Evolutionary conservation across 495 filamentous ascomycete species (phyloP), one percentile per base, ranked within the genome.

Genomic region (Daldinia grandis): DNA sequence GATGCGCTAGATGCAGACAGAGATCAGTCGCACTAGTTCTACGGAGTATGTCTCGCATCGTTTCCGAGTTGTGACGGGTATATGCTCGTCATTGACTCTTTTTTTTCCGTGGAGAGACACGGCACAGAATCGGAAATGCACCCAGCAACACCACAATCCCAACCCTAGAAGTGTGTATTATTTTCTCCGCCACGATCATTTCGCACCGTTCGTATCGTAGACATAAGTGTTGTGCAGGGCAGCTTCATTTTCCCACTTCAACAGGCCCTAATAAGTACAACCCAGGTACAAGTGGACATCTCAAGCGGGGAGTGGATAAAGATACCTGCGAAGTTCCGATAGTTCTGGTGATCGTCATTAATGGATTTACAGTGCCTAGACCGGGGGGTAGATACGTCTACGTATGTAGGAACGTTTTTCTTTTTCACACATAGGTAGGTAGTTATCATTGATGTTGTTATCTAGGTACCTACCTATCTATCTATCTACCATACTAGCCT

Each of bases 331-430:
- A 68, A 68, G 66, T 71, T 65, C 73, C 75, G 75, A 75, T 75
- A 77, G 75, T 75, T 58, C 64, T 68, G 68, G 73, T 75, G 75
- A 77, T 77, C 75, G 53, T 75, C 75, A 77, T 77, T 75, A 68
- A 68, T 49, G 53, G 51, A 62, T 66, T 62, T 50, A 69, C 65
- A 50, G 65, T 62, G 70, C 70, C 65, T 66, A 73, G 70, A 58
- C 65, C 37, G 59, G 64, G 66, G 49, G 49, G 62, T 19, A 51
- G 30, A 30, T 35, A 31, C 44, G 51, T 62, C 50, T 58, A 35
- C 14, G 10, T 42, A 35, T 35, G 10, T 42, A 31, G 57, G 61
- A 31, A 33, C 56, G 0, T 49, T 60, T 44, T 30, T 25, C 58
- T 62, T 65, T 61, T 21, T 54, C n/a, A n/a, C n/a, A n/a, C n/a